Base-by-base conservation (phyloP, 1,284 basidiomycete species). In the Peniophora sp. region DNA sequence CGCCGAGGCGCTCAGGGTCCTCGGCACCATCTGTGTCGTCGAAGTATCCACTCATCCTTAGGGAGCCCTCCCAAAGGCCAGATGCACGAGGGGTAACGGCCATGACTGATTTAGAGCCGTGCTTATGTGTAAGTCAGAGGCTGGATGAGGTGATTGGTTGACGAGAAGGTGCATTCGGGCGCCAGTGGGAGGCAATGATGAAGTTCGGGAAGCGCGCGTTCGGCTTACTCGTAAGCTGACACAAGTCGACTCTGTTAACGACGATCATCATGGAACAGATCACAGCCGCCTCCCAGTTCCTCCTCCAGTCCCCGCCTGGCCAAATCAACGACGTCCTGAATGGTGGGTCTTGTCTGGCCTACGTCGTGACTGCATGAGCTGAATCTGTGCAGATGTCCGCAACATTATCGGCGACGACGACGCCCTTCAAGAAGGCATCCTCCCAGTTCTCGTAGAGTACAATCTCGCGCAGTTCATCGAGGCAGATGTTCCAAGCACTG, bases 311-410 rank as follows among this genome's bases (percentile, higher is more conserved):
- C 1, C 94, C 94, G 12, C 94, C 94, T 0, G 94, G 94, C 50
- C 90, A 97, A 71, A 93, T 96, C 60, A 96, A 95, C 65, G 93
- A 96, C 70, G 92, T 96, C 23, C 77, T 96, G 53, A 92, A 91
- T 62, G 92, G 89, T 89, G 56, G 59, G 69, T 41, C 35, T 51
- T 47, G n/a, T 41, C 49, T 53, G 45, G 57, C 55, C 48, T 49
- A 32, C 22, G 24, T 36, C 19, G 38, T 46, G 48, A 46, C 27
- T 50, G 52, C 24, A 47, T 45, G 23, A 49, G 27, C 55, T 49
- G 52, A 54, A 51, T 48, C 49, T 25, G n/a, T 50, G 48, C 65
- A 92, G 94, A 95, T 72, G 81, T 97, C 47, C 86, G 92, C 57
- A 83, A 80, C 61, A 90, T 97, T 63, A 84, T 97, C 60, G 79